These are phyloP conservation scores for Daucus carota DNA, from an alignment of 129 eudicot species.

Conservation along the genomic window DNA sequence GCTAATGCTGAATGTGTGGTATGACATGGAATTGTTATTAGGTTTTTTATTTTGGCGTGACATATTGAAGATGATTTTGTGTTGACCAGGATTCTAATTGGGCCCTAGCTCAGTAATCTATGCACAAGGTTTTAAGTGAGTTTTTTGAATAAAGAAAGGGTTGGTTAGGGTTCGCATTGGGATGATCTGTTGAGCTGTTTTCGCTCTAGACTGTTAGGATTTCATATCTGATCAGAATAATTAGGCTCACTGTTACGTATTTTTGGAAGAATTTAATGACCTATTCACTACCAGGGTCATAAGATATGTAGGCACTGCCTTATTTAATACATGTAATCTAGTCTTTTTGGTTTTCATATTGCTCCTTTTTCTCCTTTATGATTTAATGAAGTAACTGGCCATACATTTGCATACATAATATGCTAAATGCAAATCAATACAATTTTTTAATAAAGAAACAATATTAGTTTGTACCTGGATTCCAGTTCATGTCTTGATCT, in stretches of 20 bases:
- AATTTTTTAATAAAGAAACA: neutral
- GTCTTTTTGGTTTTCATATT: neutral
- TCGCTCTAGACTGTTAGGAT: neutral
- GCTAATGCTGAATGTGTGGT: neutral
- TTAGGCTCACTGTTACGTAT: neutral
- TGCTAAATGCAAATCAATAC: too few relatives aligned
- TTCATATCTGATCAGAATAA: neutral
- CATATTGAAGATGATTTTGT: neutral
- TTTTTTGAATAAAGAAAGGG: neutral
- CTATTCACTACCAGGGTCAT: neutral
- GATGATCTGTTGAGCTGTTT: neutral
- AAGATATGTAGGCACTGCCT: neutral
- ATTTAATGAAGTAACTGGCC: too few relatives aligned
- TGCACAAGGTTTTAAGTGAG: neutral
- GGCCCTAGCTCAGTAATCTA: neutral
- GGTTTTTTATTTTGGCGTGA: neutral
- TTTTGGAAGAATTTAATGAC: neutral
- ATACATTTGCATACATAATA: too few relatives aligned
- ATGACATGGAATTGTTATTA: neutral
- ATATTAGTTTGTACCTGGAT: too few relatives aligned
- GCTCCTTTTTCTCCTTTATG: neutral
- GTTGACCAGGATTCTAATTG: neutral
- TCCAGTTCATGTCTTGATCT: neutral
- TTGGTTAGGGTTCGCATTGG: neutral
- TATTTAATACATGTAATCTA: neutral